Percentiles rank a stretch among this genome's conserved stretches.
Conservation (phyloP, 2,329 filamentous ascomycete species). For the Botrytis byssoidea region DNA sequence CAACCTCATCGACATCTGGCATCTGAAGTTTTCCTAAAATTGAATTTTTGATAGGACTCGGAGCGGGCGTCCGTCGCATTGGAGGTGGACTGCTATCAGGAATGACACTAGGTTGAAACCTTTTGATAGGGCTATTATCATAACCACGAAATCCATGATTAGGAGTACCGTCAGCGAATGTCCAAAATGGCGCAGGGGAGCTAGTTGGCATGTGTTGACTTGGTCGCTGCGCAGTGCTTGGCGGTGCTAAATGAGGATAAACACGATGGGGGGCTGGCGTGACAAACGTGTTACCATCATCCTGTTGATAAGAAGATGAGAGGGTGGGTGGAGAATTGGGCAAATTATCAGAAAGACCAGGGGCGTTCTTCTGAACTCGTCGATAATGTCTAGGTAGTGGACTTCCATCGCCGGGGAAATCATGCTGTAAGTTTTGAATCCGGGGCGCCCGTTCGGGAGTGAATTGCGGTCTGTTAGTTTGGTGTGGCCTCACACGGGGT, state of each 20-base stretch:
- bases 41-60: constrained; percentile 35
- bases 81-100: constrained; percentile 59
- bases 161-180: constrained; percentile 75
- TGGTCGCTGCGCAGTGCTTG: constrained; percentile 76
- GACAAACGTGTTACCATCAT: constrained; percentile 61
- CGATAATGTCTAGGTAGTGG: constrained; percentile 57
- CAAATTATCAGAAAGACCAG: constrained; percentile 49
- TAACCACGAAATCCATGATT: constrained; percentile 49
- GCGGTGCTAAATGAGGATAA: constrained; percentile 72
- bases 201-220: constrained; percentile 85
- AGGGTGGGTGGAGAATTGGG: constrained; percentile 58
- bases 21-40: constrained; percentile 27
- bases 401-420: constrained; percentile 51
- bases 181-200: constrained; percentile 85
- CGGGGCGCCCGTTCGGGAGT: constrained; percentile 57
- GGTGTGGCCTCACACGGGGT: constrained; percentile 53
- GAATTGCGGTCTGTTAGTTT: constrained; percentile 47
- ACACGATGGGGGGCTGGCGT: constrained; percentile 73
- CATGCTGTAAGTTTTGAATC: constrained; percentile 32
- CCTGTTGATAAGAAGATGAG: constrained; percentile 61
- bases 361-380: constrained; percentile 45
- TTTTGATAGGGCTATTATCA: constrained; percentile 60
- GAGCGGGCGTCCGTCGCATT: constrained; percentile 28
- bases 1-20: constrained; percentile 32
- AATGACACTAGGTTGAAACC: constrained; percentile 37